phyloP scores from a whole-genome alignment of 2,329 filamentous ascomycete species.

The Immersiporthe knoxdaviesiana region DNA sequence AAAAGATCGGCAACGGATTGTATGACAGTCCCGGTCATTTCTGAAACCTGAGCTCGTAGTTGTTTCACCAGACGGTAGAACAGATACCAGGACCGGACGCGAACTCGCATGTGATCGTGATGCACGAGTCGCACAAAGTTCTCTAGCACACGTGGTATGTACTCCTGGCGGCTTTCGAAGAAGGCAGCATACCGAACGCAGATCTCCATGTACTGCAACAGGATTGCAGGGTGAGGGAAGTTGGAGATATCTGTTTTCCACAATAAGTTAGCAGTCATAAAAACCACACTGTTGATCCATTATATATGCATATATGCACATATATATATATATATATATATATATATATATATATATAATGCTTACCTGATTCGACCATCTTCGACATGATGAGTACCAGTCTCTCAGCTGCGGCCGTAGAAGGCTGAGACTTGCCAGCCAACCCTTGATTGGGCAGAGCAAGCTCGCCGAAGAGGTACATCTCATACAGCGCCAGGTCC shows the following conservation, averaged over 20 bases:
- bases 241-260: slow-evolving; percentile 73
- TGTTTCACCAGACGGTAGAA: slow-evolving; percentile 93
- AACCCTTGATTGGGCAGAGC: slow-evolving; percentile 86
- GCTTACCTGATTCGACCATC: slow-evolving; percentile 88
- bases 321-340: too few relatives aligned
- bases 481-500: slow-evolving; percentile 90
- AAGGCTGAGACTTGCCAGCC: slow-evolving; percentile 83
- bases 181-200: slow-evolving; percentile 92
- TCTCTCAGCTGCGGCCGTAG: slow-evolving; percentile 76
- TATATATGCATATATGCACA: too few relatives aligned
- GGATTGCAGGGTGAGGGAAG: slow-evolving; percentile 87
- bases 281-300: not conserved
- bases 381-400: slow-evolving; percentile 91
- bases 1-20: slow-evolving; percentile 87
- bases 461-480: slow-evolving; percentile 93
- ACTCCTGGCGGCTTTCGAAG: slow-evolving; percentile 81
- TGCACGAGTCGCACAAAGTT: slow-evolving; percentile 91
- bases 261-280: slow-evolving; percentile 27
- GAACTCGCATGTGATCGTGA: slow-evolving; percentile 83
- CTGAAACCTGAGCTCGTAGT: slow-evolving; percentile 79
- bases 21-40: slow-evolving; percentile 89
- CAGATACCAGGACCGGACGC: slow-evolving; percentile 93
- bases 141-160: slow-evolving; percentile 85
- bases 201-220: slow-evolving; percentile 98
- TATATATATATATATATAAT: too few relatives aligned